phyloP scores from a whole-genome alignment of 768 basidiomycete species.

The Coprinopsis strossmayeri region DNA sequence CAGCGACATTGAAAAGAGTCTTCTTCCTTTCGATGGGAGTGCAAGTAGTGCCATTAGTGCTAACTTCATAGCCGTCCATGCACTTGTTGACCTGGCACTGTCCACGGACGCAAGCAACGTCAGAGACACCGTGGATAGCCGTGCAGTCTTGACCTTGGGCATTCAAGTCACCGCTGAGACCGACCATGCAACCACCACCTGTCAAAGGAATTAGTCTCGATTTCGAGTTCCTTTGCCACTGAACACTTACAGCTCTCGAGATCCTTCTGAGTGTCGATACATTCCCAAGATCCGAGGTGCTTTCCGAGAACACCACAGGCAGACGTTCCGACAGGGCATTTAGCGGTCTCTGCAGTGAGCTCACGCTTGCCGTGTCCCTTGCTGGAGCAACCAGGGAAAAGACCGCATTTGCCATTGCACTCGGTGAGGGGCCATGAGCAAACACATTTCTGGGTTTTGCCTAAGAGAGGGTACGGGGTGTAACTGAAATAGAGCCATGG shows the following conservation, averaged over 20 bases:
- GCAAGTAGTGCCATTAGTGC: slow-evolving; percentile 19
- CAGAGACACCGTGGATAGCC: slow-evolving; percentile 38
- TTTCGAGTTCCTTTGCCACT: neutral
- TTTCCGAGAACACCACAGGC: slow-evolving; percentile 40
- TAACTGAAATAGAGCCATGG: slow-evolving; percentile 14
- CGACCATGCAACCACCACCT: slow-evolving; percentile 44
- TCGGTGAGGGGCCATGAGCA: slow-evolving; percentile 34
- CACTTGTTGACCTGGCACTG: slow-evolving; percentile 39
- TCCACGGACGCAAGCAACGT: slow-evolving; percentile 41
- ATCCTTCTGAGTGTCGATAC: slow-evolving; percentile 38
- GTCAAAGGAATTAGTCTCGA: neutral
- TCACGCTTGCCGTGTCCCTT: slow-evolving; percentile 24
- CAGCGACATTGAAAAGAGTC: slow-evolving; percentile 3
- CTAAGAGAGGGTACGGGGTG: slow-evolving; percentile 23
- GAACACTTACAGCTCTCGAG: slow-evolving; percentile 45
- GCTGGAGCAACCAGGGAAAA: slow-evolving; percentile 27
- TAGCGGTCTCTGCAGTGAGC: slow-evolving; percentile 17
- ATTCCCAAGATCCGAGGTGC: slow-evolving; percentile 37
- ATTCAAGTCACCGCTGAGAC: slow-evolving; percentile 18
- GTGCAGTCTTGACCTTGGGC: slow-evolving; percentile 42
- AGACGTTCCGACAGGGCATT: slow-evolving; percentile 30
- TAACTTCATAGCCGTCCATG: slow-evolving; percentile 32
- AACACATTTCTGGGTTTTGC: slow-evolving; percentile 31
- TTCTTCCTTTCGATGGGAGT: slow-evolving; percentile 3
- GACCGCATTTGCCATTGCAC: slow-evolving; percentile 46